phyloP scores from a whole-genome alignment of 768 basidiomycete genomes.

The Amanita thiersii region DNA sequence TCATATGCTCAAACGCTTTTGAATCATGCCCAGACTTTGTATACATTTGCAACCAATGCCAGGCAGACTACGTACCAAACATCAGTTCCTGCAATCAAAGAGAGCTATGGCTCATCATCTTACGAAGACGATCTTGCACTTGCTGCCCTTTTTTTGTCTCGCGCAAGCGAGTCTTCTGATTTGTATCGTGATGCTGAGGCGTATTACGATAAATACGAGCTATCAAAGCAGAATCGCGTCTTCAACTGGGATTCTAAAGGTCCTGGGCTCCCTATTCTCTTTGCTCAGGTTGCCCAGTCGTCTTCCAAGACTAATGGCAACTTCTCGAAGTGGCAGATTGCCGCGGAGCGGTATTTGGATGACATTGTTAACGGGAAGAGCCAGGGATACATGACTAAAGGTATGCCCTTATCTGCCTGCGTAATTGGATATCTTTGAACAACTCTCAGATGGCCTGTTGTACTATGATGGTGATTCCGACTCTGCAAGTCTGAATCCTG shows the following conservation, averaged over 20 bases:
- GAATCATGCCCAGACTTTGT: slow-evolving; percentile 68
- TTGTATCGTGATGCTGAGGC: slow-evolving; percentile 56
- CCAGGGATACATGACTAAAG: slow-evolving; percentile 49
- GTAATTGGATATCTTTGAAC: not conserved
- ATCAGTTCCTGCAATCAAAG: slow-evolving; percentile 55
- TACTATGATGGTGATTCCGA: slow-evolving; percentile 83
- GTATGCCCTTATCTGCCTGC: slow-evolving; percentile 27
- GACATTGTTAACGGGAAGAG: slow-evolving; percentile 50
- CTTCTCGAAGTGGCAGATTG: slow-evolving; percentile 54
- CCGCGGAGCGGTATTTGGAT: slow-evolving; percentile 75
- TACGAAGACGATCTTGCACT: slow-evolving; percentile 71
- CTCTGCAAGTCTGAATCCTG: slow-evolving; percentile 73
- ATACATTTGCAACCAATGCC: slow-evolving; percentile 66
- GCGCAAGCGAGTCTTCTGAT: slow-evolving; percentile 54
- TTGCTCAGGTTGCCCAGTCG: slow-evolving; percentile 61
- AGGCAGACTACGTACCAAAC: slow-evolving; percentile 58
- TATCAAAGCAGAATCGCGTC: slow-evolving; percentile 44
- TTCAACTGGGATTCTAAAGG: slow-evolving; percentile 90
- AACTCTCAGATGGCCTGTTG: slow-evolving; percentile 58
- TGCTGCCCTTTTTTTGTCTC: slow-evolving; percentile 69
- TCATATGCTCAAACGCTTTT: slow-evolving; percentile 67
- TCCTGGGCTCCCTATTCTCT: slow-evolving; percentile 68
- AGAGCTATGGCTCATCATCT: slow-evolving; percentile 63
- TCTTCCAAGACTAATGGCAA: slow-evolving; percentile 48
- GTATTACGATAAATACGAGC: slow-evolving; percentile 49